These are phyloP conservation scores for Glaciozyma antarctica DNA, from an alignment of 768 basidiomycete genomes.

Conservation along the genomic window DNA sequence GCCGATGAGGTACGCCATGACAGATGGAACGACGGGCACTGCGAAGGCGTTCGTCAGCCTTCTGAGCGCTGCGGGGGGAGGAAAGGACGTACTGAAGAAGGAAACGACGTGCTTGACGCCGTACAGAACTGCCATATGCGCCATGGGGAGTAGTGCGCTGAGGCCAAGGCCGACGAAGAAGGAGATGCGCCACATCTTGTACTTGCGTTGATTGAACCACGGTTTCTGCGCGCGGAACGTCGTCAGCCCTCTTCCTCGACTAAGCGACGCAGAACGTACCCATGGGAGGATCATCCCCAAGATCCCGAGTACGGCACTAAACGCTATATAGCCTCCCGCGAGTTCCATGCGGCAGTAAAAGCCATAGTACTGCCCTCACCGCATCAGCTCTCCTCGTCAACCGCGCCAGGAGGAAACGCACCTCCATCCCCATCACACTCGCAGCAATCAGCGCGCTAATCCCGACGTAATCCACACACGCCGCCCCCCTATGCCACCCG, in stretches of 20 bases:
- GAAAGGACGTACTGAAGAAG: not conserved
- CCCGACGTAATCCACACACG: conserved; percentile 37
- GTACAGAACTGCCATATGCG: conserved; percentile 29
- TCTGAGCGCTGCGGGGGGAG: not conserved
- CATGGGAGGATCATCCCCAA: conserved; percentile 32
- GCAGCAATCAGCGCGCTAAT: conserved; percentile 32
- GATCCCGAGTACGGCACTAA: conserved; percentile 24
- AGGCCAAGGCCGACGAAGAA: conserved; percentile 36
- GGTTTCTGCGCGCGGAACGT: not conserved
- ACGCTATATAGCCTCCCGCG: conserved; percentile 24
- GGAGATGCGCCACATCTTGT: conserved; percentile 32
- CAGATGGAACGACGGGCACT: conserved; percentile 25
- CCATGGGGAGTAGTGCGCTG: conserved; percentile 33
- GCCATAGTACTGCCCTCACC: conserved; percentile 29
- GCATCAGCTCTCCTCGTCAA: not conserved
- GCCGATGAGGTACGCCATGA: conserved; percentile 24
- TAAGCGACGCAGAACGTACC: not conserved
- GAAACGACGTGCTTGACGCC: conserved; percentile 21
- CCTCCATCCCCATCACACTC: conserved; percentile 30
- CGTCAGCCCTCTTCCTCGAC: not conserved
- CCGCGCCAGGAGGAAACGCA: not conserved
- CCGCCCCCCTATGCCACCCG: conserved; percentile 32
- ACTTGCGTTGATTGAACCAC: conserved; percentile 34
- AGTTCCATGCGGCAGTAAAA: conserved; percentile 27
- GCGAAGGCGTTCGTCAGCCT: not conserved